Evolutionary conservation across 116 monocot species (phyloP).

Genomic region (Zostera marina): DNA sequence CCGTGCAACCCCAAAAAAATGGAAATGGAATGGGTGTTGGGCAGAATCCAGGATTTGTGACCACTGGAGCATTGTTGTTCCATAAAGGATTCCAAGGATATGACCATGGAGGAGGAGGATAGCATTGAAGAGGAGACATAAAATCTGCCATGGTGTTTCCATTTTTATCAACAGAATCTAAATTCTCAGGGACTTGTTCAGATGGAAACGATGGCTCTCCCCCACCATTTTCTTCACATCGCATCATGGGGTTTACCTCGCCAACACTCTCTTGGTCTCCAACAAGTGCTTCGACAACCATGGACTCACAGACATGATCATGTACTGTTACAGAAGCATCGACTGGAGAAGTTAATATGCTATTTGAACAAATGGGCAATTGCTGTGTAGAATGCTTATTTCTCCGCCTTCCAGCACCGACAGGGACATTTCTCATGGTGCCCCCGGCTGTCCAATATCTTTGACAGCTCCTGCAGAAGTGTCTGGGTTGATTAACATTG

Average conservation of each 20-base stretch:
- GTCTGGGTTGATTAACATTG: slow-evolving; percentile 90
- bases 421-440: slow-evolving; percentile 94
- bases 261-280: slow-evolving; percentile 24
- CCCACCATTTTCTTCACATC: slow-evolving; percentile 15
- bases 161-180: slow-evolving; percentile 12
- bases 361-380: slow-evolving; percentile 24
- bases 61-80: slow-evolving; percentile 26
- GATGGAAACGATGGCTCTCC: slow-evolving; percentile 46
- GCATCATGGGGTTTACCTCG: slow-evolving; percentile 7
- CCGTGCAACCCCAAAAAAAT: slow-evolving; percentile 47
- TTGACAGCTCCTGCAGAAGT: slow-evolving; percentile 98
- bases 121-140: slow-evolving; percentile 37
- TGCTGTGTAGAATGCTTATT: slow-evolving; percentile 47
- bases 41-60: slow-evolving; percentile 38
- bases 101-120: slow-evolving; percentile 51
- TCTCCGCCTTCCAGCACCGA: slow-evolving; percentile 93
- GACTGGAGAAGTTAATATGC: slow-evolving; percentile 7
- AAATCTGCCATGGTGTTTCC: slow-evolving; percentile 9
- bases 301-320: slow-evolving; percentile 17
- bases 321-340: slow-evolving; percentile 22
- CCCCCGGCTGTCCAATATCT: slow-evolving; percentile 99
- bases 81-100: slow-evolving; percentile 58
- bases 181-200: slow-evolving; percentile 14
- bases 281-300: slow-evolving; percentile 32
- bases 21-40: slow-evolving; percentile 48